Percentiles rank a stretch among this genome's conserved stretches.
phyloP scores from a whole-genome alignment of 352 stramenopile species.

The Pythium periplocum region DNA sequence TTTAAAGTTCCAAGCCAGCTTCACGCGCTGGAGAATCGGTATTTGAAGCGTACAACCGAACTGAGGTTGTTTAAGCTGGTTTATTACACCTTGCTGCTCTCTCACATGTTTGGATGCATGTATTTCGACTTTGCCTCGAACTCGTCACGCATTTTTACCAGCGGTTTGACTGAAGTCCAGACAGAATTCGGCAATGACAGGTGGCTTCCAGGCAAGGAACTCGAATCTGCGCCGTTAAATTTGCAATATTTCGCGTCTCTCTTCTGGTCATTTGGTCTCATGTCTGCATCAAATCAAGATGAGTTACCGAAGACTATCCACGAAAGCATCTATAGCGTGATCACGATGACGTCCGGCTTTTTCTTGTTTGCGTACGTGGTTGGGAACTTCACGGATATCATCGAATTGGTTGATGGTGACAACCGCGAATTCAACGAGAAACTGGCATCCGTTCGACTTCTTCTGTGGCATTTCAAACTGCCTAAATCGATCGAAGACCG shows the following conservation, averaged over 20 bases:
- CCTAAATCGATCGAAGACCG: conserved; percentile 25
- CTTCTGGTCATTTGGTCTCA: conserved; percentile 42
- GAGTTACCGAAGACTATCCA: conserved; percentile 27
- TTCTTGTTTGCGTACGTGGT: conserved; percentile 46
- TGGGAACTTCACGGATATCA: conserved; percentile 42
- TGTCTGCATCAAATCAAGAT: conserved; percentile 32
- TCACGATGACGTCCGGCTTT: conserved; percentile 34
- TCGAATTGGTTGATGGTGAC: conserved; percentile 37
- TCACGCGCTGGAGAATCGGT: conserved; percentile 34
- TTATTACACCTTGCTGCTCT: conserved; percentile 48
- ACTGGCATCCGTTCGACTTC: conserved; percentile 32
- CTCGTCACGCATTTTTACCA: conserved; percentile 22
- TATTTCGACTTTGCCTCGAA: conserved; percentile 51
- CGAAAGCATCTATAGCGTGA: conserved; percentile 33
- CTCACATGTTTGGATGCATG: conserved; percentile 45
- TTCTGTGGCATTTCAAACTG: conserved; percentile 37
- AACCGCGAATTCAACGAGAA: conserved; percentile 48
- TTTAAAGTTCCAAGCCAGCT: conserved; percentile 44
- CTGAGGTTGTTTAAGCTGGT: conserved; percentile 47
- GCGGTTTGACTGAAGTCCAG: background rate
- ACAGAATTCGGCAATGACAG: conserved; percentile 38
- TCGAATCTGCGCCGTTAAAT: conserved; percentile 20
- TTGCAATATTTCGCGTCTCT: conserved; percentile 29
- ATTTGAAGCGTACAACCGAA: conserved; percentile 35
- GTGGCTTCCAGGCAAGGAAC: conserved; percentile 23